These are phyloP conservation scores for Aethionema arabicum DNA, from an alignment of 345 rosid genomes.

Conservation along the genomic window DNA sequence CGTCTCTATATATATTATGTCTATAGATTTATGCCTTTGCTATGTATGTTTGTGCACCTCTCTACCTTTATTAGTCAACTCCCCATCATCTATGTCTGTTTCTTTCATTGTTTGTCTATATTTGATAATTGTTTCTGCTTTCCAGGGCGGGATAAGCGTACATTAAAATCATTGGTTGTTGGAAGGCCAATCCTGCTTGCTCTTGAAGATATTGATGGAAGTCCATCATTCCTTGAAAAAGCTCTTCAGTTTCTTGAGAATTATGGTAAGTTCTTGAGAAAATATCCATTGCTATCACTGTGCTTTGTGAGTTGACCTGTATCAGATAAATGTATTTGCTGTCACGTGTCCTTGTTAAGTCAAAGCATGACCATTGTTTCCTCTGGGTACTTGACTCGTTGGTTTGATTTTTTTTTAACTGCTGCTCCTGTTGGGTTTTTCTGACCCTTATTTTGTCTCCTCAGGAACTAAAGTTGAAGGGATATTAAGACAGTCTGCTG, in stretches of 20 bases:
- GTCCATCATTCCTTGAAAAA: conserved; percentile 99
- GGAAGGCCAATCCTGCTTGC: conserved; percentile 99
- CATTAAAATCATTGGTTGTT: conserved; percentile 91
- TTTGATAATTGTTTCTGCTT: conserved; percentile 19
- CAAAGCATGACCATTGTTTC: conserved; percentile 6
- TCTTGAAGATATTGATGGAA: conserved; percentile 97
- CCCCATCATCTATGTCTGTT: conserved; percentile 18
- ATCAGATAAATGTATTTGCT: conserved; percentile 12
- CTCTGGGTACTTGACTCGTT: conserved; percentile 11
- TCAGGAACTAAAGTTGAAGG: conserved; percentile 90
- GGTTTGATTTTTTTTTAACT: neutral
- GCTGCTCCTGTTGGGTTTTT: conserved; percentile 9
- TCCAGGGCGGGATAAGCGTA: conserved; percentile 92
- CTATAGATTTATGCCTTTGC: conserved; percentile 14
- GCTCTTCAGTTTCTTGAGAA: conserved; percentile 94
- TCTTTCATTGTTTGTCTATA: conserved; percentile 19
- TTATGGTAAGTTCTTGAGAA: conserved; percentile 57
- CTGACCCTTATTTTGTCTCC: conserved; percentile 25
- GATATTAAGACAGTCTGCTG: conserved; percentile 89
- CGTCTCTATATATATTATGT: conserved; percentile 4
- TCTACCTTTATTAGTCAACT: conserved; percentile 17
- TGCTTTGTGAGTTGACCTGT: conserved; percentile 10
- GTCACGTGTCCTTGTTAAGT: conserved; percentile 9
- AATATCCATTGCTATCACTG: conserved; percentile 3
- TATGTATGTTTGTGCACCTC: conserved; percentile 17